Base-by-base conservation (phyloP, 148 eudicot species). In the Persicaria maculosa region DNA sequence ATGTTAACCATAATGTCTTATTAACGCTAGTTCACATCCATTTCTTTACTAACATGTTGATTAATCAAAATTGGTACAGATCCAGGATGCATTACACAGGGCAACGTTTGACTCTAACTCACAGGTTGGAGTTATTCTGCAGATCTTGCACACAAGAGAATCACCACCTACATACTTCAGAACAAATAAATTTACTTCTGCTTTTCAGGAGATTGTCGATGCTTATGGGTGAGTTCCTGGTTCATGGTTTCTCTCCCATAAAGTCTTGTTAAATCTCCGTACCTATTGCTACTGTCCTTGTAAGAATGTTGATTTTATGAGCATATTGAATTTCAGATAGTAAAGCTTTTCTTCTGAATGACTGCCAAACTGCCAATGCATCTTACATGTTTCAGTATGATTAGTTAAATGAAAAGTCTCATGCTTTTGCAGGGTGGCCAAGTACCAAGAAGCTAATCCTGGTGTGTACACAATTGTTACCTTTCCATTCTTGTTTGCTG, bases 91-190 rank as follows among this genome's bases (percentile, higher is more conserved):
- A 74, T 77, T 95, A 80, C 89, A 92, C 76, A 85, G 82, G 77
- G 97, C 96, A 52, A 81, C 90, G 64, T 76, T 76, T 74, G 96
- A 95, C 85, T 87, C 93, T 76, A 95, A 95, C 74, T 95, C 97
- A n/a, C 91, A 88, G 87, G 98, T 95, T 80, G 93, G 93, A 73
- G 92, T 96, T 43, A 92, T 95, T 72, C 86, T 95, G 79, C 97
- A 84, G 84, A 87, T 92, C 83, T 77, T 95, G 83, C 77, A 78
- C 72, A 92, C 97, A 68, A 93, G 84, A 76, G 98, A 95, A 82
- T 84, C 83, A 25, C 98, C 98, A 15, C 97, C 98, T 58, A 95
- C 98, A 43, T 95, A 87, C 76, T 95, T 92, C 45, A 83, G 74
- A 77, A 95, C 98, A 74, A 95, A 92, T 81, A 95, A 95, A 76